Percentiles rank a stretch among this genome's conserved stretches.
phyloP scores from a whole-genome alignment of 345 rosid species.

The Raphanus sativus region DNA sequence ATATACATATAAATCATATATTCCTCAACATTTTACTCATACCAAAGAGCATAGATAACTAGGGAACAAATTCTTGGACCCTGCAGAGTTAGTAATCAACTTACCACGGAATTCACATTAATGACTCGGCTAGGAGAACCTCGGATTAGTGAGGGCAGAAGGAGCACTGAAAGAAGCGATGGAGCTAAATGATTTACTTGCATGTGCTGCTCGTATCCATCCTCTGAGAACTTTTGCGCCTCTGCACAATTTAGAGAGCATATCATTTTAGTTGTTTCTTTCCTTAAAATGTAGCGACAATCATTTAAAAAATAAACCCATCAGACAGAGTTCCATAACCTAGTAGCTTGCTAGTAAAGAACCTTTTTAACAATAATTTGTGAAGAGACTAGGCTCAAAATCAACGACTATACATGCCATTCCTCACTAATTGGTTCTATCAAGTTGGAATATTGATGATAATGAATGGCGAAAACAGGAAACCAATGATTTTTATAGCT shows the following conservation, averaged over 20 bases:
- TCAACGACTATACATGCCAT: neutral
- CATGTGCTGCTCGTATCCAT: slow-evolving; percentile 91
- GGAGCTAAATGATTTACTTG: slow-evolving; percentile 99
- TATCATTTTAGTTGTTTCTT: slow-evolving; percentile 16
- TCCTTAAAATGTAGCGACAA: neutral
- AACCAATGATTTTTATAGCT: neutral
- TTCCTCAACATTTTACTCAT: neutral
- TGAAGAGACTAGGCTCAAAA: neutral
- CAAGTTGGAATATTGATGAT: neutral
- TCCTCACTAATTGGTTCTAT: neutral
- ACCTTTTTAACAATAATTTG: neutral
- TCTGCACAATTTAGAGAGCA: slow-evolving; percentile 40
- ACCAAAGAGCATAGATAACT: slow-evolving; percentile 8
- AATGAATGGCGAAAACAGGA: neutral
- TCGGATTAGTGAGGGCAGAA: slow-evolving; percentile 85
- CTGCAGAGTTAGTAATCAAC: slow-evolving; percentile 34
- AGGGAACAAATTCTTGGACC: neutral
- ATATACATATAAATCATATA: neutral
- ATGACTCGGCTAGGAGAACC: slow-evolving; percentile 95
- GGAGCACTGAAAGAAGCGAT: slow-evolving; percentile 78
- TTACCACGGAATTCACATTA: slow-evolving; percentile 95
- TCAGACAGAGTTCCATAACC: neutral
- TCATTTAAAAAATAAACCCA: neutral
- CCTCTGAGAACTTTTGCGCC: slow-evolving; percentile 85
- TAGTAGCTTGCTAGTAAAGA: neutral